Conservation (phyloP, 805 yeast genomes). For the Isabelozyma heimii region DNA sequence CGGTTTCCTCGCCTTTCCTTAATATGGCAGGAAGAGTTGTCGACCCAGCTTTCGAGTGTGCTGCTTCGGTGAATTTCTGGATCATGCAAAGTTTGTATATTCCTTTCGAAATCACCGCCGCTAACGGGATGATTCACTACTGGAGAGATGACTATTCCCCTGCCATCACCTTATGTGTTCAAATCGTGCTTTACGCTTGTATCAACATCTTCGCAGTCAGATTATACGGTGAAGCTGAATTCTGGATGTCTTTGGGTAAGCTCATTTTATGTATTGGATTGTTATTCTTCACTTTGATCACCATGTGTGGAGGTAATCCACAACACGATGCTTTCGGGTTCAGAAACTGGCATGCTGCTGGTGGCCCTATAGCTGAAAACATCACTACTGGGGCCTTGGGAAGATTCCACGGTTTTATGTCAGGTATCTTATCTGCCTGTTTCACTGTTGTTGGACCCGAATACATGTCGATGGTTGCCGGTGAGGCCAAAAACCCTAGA, state of each 20-base stretch:
- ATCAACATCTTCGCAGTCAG: conserved; percentile 48
- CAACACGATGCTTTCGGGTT: conserved; percentile 31
- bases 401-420: conserved; percentile 41
- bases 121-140: conserved; percentile 53
- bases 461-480: conserved; percentile 43
- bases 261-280: conserved; percentile 37
- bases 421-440: conserved; percentile 34
- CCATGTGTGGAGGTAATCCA: conserved; percentile 41
- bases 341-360: conserved; percentile 31
- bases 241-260: conserved; percentile 42
- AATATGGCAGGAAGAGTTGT: conserved; percentile 38
- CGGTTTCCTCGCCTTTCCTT: conserved; percentile 34
- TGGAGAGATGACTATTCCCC: conserved; percentile 51
- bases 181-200: conserved; percentile 38
- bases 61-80: conserved; percentile 33
- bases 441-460: conserved; percentile 45
- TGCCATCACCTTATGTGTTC: conserved; percentile 43
- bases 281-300: conserved; percentile 32
- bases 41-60: conserved; percentile 35
- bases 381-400: conserved; percentile 36
- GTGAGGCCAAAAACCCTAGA: conserved; percentile 43
- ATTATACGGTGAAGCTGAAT: conserved; percentile 52
- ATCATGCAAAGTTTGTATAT: conserved; percentile 44
- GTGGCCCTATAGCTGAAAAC: conserved; percentile 39
- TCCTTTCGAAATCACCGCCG: conserved; percentile 48